Base-by-base conservation (phyloP, 139 green algal species). In the Coccomyxa sp. region DNA sequence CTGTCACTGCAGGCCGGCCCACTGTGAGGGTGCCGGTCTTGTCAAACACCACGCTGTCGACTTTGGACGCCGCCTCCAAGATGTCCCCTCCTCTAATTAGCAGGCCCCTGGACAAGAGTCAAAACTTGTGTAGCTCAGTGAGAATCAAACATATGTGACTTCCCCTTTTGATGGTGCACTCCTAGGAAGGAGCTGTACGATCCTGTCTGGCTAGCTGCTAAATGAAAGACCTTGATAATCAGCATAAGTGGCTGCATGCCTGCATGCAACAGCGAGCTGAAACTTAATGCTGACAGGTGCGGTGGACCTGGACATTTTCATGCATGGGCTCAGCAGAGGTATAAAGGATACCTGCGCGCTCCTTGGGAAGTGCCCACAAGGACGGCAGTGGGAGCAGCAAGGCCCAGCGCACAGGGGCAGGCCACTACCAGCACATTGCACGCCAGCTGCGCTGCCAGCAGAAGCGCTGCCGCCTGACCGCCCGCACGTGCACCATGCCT, bases 11-110 rank as follows among this genome's bases (percentile, higher is more conserved):
- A 2, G 95, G 95, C 68, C 85, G 86, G 54, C 95, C 95, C 0
- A 73, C 38, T 6, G 95, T 98, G 6, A 98, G 84, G 0, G 95
- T 98, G 58, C 95, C 95, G 0, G 95, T 98, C 88, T 98, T 98
- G 85, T 98, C 95, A 81, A 98, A 96, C 29, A 98, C 87, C 7
- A 98, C 88, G 0, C 89, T 94, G 84, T 97, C 89, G 6, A 97
- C 82, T 33, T 92, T 75, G 8, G 84, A 87, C 7, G 88, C 85
- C 12, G 86, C 74, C 77, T 97, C 93, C 73, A 98, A 70, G 7
- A 94, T 84, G 80, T 98, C 94, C 0, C 90, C 93, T 7, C 92
- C 93, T 0, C 93, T 83, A 44, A 98, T 91, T 5, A 98, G 88
- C 76, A 98, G 87, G 6, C 94, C 94, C 36, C 84, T 82, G 70